phyloP scores from a whole-genome alignment of 768 basidiomycete species.

The Sarcodon sp. region DNA sequence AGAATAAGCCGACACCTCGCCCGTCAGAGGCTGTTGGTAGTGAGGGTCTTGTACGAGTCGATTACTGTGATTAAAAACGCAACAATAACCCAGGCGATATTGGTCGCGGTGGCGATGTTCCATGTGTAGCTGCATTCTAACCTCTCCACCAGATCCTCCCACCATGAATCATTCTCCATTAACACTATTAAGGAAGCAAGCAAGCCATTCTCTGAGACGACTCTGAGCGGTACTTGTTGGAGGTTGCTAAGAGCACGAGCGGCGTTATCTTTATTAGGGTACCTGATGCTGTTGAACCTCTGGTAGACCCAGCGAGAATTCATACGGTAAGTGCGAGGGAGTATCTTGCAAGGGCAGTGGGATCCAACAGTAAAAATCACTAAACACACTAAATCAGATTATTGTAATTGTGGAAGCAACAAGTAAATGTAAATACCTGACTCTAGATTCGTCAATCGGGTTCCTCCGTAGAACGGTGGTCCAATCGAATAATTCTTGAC shows the following conservation, averaged over 20 bases:
- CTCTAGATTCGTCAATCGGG: not conserved
- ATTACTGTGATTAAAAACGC: slow-evolving; percentile 28
- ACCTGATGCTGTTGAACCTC: not conserved
- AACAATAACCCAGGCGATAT: slow-evolving; percentile 31
- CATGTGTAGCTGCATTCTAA: slow-evolving; percentile 26
- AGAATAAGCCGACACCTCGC: slow-evolving; percentile 24
- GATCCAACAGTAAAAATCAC: not conserved
- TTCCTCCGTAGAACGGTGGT: not conserved
- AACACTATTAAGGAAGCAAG: not conserved
- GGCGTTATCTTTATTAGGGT: not conserved
- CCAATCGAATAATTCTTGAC: not conserved
- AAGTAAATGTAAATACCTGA: not conserved
- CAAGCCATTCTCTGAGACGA: not conserved
- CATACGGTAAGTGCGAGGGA: not conserved
- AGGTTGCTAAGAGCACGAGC: not conserved
- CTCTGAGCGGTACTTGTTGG: not conserved
- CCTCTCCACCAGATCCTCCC: slow-evolving; percentile 5
- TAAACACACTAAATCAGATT: not conserved
- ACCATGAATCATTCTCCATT: not conserved
- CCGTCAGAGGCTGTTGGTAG: slow-evolving; percentile 16
- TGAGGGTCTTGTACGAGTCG: slow-evolving; percentile 7
- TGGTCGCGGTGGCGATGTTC: slow-evolving; percentile 24
- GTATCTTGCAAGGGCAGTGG: not conserved
- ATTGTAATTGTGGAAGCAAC: not conserved
- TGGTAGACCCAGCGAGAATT: not conserved